These are phyloP conservation scores for Volvariella volvacea DNA, from an alignment of 1,284 basidiomycete genomes.

Conservation along the genomic window DNA sequence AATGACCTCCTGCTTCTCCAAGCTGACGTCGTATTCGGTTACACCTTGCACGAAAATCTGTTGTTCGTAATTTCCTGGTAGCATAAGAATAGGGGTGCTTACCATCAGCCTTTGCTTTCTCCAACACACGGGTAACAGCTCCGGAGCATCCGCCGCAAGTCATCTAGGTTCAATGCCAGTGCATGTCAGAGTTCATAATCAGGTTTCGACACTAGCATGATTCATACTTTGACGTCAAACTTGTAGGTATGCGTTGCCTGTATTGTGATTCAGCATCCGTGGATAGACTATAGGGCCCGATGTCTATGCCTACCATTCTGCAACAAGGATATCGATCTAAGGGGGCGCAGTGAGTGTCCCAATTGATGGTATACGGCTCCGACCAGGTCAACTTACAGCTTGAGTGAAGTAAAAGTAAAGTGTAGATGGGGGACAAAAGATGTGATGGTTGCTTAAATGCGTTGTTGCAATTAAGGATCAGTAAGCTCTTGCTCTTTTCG, in stretches of 20 bases:
- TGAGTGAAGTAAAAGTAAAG: too few relatives aligned
- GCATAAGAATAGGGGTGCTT: too few relatives aligned
- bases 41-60: slow-evolving; percentile 38
- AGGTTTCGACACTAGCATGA: neutral
- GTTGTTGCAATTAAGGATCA: too few relatives aligned
- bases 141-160: slow-evolving; percentile 78
- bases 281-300: too few relatives aligned
- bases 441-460: too few relatives aligned
- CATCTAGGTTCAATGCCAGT: slow-evolving; percentile 45
- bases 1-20: slow-evolving; percentile 66
- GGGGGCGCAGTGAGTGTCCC: too few relatives aligned
- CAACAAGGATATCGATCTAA: neutral
- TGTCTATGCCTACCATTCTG: slow-evolving; percentile 1
- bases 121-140: slow-evolving; percentile 67
- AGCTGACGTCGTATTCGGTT: slow-evolving; percentile 48
- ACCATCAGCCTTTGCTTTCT: slow-evolving; percentile 66
- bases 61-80: too few relatives aligned
- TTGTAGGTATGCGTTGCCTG: slow-evolving; percentile 42
- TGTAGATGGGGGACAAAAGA: too few relatives aligned
- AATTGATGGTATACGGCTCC: too few relatives aligned
- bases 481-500: too few relatives aligned
- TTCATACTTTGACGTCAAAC: slow-evolving; percentile 50
- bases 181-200: too few relatives aligned
- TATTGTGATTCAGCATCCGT: slow-evolving; percentile 8
- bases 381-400: too few relatives aligned